Conservation (phyloP, 768 basidiomycete species). For the Chiua virens region DNA sequence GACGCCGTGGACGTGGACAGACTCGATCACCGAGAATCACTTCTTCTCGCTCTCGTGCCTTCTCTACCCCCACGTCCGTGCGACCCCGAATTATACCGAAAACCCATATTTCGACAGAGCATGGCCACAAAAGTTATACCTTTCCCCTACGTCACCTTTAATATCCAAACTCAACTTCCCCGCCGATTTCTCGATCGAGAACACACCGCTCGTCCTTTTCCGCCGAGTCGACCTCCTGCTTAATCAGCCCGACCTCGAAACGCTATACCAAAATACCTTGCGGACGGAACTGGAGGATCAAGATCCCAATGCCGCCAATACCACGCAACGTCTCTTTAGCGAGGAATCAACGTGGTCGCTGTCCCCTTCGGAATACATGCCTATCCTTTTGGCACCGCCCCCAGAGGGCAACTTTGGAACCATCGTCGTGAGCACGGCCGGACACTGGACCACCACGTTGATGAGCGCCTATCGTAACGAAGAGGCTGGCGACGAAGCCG, state of each 20-base stretch:
- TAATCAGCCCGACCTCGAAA: slow-evolving; percentile 45
- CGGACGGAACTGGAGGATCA: slow-evolving; percentile 16
- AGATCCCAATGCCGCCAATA: slow-evolving; percentile 19
- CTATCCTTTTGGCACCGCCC: slow-evolving; percentile 42
- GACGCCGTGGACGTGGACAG: slow-evolving; percentile 28
- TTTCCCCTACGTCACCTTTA: slow-evolving; percentile 49
- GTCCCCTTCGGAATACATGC: slow-evolving; percentile 52
- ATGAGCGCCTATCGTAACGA: slow-evolving; percentile 44
- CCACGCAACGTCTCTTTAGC: slow-evolving; percentile 47
- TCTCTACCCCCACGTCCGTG: slow-evolving; percentile 64
- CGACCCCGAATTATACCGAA: slow-evolving; percentile 59
- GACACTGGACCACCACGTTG: slow-evolving; percentile 66
- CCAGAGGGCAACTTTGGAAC: slow-evolving; percentile 59
- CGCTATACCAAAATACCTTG: slow-evolving; percentile 38
- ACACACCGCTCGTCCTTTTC: slow-evolving; percentile 65
- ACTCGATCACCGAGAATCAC: slow-evolving; percentile 71
- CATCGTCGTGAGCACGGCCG: slow-evolving; percentile 61
- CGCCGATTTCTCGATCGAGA: slow-evolving; percentile 49
- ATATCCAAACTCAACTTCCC: slow-evolving; percentile 43
- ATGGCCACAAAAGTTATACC: slow-evolving; percentile 65
- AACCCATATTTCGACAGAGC: slow-evolving; percentile 58
- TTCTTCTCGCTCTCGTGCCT: slow-evolving; percentile 72
- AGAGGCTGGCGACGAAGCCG: slow-evolving; percentile 29
- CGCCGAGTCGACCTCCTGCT: slow-evolving; percentile 63
- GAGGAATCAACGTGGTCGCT: slow-evolving; percentile 56